Percentiles rank a stretch among this genome's conserved stretches.
These are phyloP conservation scores for Sherardia arvensis DNA, from an alignment of 257 asterid species.

Conservation along the genomic window DNA sequence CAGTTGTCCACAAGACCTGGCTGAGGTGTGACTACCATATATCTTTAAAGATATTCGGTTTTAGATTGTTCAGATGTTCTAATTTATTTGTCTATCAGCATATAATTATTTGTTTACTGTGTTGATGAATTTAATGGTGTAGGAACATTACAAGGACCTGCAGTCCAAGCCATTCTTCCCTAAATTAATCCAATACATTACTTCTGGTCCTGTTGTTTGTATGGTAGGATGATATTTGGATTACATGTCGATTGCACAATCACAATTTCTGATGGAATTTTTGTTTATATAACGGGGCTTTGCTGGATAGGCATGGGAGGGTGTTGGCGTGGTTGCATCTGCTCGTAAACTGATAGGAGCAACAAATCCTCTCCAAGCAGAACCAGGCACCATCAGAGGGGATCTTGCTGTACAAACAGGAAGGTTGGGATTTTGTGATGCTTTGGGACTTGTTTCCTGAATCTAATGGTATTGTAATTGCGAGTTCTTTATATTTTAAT, in stretches of 20 bases:
- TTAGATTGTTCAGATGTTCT: neutral
- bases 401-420: constrained; percentile 96
- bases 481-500: constrained; percentile 3
- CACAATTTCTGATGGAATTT: neutral
- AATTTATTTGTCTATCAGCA: no score
- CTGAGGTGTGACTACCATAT: constrained; percentile 47
- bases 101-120: neutral
- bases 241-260: neutral
- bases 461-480: constrained; percentile 3
- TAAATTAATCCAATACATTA: constrained; percentile 65
- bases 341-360: constrained; percentile 93
- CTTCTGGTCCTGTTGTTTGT: constrained; percentile 92
- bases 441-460: neutral
- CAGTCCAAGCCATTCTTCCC: constrained; percentile 82
- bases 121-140: constrained; percentile 7
- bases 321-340: constrained; percentile 85
- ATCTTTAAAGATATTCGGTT: neutral
- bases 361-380: constrained; percentile 90
- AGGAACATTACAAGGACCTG: constrained; percentile 92
- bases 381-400: constrained; percentile 96
- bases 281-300: neutral
- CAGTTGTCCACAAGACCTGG: constrained; percentile 71
- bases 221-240: constrained; percentile 42
- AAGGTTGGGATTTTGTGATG: constrained; percentile 36
- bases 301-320: constrained; percentile 75